These are phyloP conservation scores for Fomes fomentarius DNA, from an alignment of 1,284 basidiomycete genomes.

Conservation along the genomic window DNA sequence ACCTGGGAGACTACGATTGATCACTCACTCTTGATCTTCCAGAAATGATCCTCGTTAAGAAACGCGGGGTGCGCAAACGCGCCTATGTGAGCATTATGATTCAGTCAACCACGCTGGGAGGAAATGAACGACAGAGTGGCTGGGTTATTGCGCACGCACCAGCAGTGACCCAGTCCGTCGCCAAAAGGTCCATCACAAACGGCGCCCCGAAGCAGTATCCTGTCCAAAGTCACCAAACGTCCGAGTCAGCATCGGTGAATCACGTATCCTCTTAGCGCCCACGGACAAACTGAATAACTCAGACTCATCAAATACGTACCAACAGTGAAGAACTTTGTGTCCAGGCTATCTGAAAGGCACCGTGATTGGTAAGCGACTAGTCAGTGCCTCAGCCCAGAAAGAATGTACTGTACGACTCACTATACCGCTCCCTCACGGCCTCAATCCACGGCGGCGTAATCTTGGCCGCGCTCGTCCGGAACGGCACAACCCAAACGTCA, in stretches of 20 bases:
- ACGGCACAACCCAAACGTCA: constrained; percentile 42
- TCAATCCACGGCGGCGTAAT: constrained; percentile 52
- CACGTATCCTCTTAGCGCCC: too few relatives aligned
- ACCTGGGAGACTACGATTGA: too few relatives aligned
- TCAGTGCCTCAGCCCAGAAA: too few relatives aligned
- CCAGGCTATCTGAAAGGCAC: constrained; percentile 10
- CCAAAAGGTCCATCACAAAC: constrained; percentile 48
- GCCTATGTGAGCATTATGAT: constrained; percentile 38
- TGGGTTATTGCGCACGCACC: constrained; percentile 37
- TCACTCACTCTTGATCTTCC: constrained; percentile 47
- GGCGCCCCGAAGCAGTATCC: constrained; percentile 64
- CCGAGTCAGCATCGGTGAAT: neutral
- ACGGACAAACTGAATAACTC: too few relatives aligned
- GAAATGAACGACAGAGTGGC: too few relatives aligned
- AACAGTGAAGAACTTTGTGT: constrained; percentile 39
- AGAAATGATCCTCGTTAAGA: constrained; percentile 51
- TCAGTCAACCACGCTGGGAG: neutral
- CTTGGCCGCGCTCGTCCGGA: constrained; percentile 38
- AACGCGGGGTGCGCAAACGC: constrained; percentile 60
- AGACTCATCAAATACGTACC: constrained; percentile 30
- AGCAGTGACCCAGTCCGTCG: constrained; percentile 48
- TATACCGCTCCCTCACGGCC: constrained; percentile 48
- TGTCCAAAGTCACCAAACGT: constrained; percentile 21
- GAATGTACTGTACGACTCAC: constrained; percentile 25
- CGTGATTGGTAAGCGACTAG: too few relatives aligned